A percentile compares a stretch with the other conserved stretches of the same genome.
Conservation (phyloP, 108 stramenopile species). For the Skeletonema menzelii region DNA sequence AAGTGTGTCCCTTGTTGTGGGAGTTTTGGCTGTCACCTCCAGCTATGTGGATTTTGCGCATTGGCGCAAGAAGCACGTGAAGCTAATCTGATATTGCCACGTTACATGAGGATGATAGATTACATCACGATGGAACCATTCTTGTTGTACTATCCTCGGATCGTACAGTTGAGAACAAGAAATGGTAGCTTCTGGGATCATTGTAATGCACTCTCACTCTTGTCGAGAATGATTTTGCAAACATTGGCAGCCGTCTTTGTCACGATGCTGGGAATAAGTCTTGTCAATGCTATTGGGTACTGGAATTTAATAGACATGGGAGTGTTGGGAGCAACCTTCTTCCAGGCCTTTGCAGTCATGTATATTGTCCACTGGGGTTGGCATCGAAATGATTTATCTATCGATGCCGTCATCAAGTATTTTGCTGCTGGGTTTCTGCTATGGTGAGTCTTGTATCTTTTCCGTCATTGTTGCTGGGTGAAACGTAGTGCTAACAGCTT, state of each 20-base stretch:
- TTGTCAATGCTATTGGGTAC: constrained; percentile 17
- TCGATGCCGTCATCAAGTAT: constrained; percentile 84
- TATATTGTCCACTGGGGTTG: constrained; percentile 64
- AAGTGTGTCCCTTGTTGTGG: constrained; percentile 33
- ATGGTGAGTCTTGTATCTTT: no score
- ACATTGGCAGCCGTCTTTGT: constrained; percentile 25
- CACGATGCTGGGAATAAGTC: constrained; percentile 32
- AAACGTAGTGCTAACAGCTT: no score
- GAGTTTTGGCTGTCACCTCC: constrained; percentile 53
- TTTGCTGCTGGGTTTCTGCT: constrained; percentile 76
- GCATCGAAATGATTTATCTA: constrained; percentile 64
- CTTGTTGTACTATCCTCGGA: constrained; percentile 65
- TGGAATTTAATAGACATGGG: constrained; percentile 37
- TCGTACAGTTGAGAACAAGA: constrained; percentile 20
- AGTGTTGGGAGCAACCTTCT: constrained; percentile 57
- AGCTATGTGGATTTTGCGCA: constrained; percentile 75
- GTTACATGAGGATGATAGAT: constrained; percentile 62
- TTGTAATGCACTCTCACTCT: constrained; percentile 32
- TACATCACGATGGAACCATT: constrained; percentile 81
- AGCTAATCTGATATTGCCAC: constrained; percentile 49
- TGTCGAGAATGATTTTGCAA: constrained; percentile 37
- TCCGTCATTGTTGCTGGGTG: no score
- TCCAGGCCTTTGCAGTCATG: constrained; percentile 58
- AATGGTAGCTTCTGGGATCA: constrained; percentile 29
- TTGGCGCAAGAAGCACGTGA: constrained; percentile 84